These are phyloP conservation scores for Isabelozyma rhagii DNA, from an alignment of 805 yeast species.

Conservation along the genomic window DNA sequence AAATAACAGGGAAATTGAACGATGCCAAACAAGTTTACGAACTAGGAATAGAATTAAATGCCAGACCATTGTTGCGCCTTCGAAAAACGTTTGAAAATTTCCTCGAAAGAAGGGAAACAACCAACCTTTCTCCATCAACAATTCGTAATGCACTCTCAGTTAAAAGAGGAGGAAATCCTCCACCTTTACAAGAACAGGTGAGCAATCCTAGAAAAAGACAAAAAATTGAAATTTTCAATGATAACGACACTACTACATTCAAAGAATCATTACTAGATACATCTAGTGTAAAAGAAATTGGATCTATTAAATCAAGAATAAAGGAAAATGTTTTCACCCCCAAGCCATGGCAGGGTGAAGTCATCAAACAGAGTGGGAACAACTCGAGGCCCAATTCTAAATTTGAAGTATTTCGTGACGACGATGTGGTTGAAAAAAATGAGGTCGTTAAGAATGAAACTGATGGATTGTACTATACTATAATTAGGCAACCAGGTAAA, in stretches of 20 bases:
- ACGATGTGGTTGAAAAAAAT: conserved; percentile 2
- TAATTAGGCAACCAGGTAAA: conserved; percentile 55
- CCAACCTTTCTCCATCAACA: conserved; percentile 2
- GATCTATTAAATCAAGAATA: conserved; percentile 44
- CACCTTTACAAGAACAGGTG: not conserved
- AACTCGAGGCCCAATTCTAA: conserved; percentile 13
- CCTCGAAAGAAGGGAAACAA: conserved; percentile 23
- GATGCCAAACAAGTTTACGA: conserved; percentile 62
- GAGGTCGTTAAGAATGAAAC: conserved; percentile 18
- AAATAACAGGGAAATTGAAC: conserved; percentile 39
- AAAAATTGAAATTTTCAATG: conserved; percentile 43
- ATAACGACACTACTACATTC: conserved; percentile 11
- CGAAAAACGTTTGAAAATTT: conserved; percentile 42
- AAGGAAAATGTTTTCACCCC: conserved; percentile 64
- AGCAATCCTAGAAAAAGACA: conserved; percentile 12
- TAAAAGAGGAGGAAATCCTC: conserved; percentile 26
- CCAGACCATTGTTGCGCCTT: conserved; percentile 56
- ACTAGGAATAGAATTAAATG: conserved; percentile 55
- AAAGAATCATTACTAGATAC: conserved; percentile 9
- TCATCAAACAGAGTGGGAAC: conserved; percentile 38
- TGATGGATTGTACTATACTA: conserved; percentile 37
- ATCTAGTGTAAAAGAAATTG: conserved; percentile 46
- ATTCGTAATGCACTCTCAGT: conserved; percentile 24
- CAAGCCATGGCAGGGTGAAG: conserved; percentile 63
- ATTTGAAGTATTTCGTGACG: conserved; percentile 12